Base-by-base conservation (phyloP, 1,284 basidiomycete species). In the Sporisorium graminicola region DNA sequence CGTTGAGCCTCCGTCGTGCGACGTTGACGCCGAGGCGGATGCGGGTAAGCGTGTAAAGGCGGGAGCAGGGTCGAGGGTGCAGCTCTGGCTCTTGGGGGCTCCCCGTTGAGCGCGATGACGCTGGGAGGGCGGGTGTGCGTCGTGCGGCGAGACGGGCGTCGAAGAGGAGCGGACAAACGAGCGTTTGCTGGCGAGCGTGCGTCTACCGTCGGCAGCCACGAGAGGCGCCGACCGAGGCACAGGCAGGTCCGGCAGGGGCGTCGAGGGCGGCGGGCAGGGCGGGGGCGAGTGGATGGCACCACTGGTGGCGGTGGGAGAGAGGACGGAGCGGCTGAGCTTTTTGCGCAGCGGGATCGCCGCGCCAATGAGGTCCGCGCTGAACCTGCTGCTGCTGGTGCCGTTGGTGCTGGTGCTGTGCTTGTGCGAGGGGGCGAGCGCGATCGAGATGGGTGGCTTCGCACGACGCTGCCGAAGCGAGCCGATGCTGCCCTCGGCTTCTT, bases 361-460 rank as follows among this genome's bases (percentile, higher is more conserved):
- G 1, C 35, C 61, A 10, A 40, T 29, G 33, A 51, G 7, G 20
- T 50, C 37, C 9, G 31, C 33, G 37, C 37, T 53, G 35, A 42
- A 35, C 12, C 16, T 16, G 31, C 43, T 47, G 55, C 29, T 56
- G 54, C 29, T 31, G 29, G 20, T 27, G 14, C 3, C 14, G 20
- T 16, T 24, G 33, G 16, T 55, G 42, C 35, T 54, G 35, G 20
- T 27, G 14, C 3, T n/a, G 20, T 16, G 18, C 16, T 26, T 33
- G 24, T 20, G 22, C 13, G 46, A 18, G 9, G 52, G 10, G 3
- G 31, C n/a, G 1, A 68, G 35, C 0, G 62, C 58, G 43, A 68
- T 67, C 13, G 37, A 35, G 27, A 74, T 67, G 16, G 65, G 71
- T 5, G 65, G 65, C 16, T 74, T 74, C 18, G 71, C 65, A 26